Evolutionary conservation across 345 rosid genomes (phyloP), one percentile per base, ranked within the genome.

Genomic region (Geranium rotundifolium): DNA sequence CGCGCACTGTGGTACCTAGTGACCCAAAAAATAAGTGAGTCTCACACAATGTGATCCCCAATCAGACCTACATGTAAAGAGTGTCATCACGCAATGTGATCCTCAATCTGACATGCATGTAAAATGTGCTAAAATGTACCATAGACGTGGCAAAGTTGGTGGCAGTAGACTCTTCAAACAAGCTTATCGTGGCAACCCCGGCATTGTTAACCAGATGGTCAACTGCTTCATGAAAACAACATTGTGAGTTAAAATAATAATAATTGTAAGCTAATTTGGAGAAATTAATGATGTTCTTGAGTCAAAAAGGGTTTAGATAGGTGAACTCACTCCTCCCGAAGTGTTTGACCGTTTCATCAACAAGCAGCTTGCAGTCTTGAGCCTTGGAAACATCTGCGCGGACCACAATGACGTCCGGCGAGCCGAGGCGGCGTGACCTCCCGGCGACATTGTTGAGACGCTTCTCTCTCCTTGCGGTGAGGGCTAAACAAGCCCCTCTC

Each of bases 401-500:
- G 27, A 77, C 50, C 30, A 64, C 18, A 16, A 77, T 60, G 30
- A 62, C 78, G 0, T 75, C 58, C 15, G 78, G 77, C 8, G 76
- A 61, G 14, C 85, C 80, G n/a, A 75, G 27, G 55, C 62, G 62
- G 37, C 59, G 67, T 5, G 78, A 75, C 13, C 17, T 65, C 31
- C 70, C 58, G 1, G 67, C 75, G 12, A 77, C 73, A 14, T 54
- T 23, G 18, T 2, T 56, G 52, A 75, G 71, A 41, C 54, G 75
- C 19, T 71, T 17, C 58, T 66, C 71, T 60, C 69, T 77, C 50
- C 74, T 55, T 1, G 76, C 80, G 12, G 75, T 81, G 4, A 81
- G 76, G 12, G 73, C 85, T 58, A 77, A 61, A 52, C 69, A 62
- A 20, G 82, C 85, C 19, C 76, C 71, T 64, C 75, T 69, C 73